Evolutionary conservation across 164 flowering plant species (phyloP).

Genomic region (Sextonia rubra): DNA sequence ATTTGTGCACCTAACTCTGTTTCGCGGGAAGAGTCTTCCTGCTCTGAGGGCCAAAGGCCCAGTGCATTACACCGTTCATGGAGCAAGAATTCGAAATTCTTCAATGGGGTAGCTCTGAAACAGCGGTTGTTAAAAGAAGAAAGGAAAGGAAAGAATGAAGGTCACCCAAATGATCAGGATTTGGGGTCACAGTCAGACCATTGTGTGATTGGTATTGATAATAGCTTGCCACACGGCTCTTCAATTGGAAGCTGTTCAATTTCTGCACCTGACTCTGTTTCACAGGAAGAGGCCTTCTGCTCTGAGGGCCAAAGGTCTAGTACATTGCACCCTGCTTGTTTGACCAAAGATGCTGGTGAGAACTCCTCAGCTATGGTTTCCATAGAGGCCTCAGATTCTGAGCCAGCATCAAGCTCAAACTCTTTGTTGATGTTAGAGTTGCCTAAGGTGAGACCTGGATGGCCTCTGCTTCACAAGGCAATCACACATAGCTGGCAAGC

Average conservation of each 20-base stretch:
- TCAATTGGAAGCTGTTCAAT: slow-evolving; percentile 39
- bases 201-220: not conserved
- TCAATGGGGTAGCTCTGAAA: slow-evolving; percentile 14
- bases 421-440: slow-evolving; percentile 32
- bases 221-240: not conserved
- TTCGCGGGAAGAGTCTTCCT: slow-evolving; percentile 6
- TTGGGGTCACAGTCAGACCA: slow-evolving; percentile 12
- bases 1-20: slow-evolving; percentile 36
- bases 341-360: slow-evolving; percentile 22
- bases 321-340: not conserved
- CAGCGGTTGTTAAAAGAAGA: slow-evolving; percentile 1
- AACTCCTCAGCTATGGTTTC: slow-evolving; percentile 64
- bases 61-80: slow-evolving; percentile 34
- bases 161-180: not conserved
- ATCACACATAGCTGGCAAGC: slow-evolving; percentile 19
- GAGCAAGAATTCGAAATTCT: slow-evolving; percentile 31
- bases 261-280: slow-evolving; percentile 29
- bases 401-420: slow-evolving; percentile 30
- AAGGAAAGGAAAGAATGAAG: not conserved
- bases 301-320: not conserved
- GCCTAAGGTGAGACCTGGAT: slow-evolving; percentile 70
- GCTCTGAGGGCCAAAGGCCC: slow-evolving; percentile 9
- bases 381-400: slow-evolving; percentile 30
- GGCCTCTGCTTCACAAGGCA: slow-evolving; percentile 73
- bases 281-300: slow-evolving; percentile 7